Evolutionary conservation across 2,329 filamentous ascomycete species (phyloP).

Genomic region (Alternaria gaisen): DNA sequence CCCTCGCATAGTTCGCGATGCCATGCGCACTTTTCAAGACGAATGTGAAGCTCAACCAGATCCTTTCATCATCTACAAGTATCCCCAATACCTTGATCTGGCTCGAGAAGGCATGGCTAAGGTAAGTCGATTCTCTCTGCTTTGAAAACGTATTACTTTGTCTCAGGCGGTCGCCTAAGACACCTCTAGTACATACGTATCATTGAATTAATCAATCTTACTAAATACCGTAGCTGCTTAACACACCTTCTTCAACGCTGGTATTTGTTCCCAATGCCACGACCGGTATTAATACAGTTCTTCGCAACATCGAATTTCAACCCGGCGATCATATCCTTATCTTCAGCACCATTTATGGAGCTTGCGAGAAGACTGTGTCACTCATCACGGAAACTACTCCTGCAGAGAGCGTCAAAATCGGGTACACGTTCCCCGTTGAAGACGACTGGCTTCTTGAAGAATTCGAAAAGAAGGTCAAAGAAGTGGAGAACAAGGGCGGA

Average conservation of each 20-base stretch:
- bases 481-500: slow-evolving; percentile 64
- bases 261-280: slow-evolving; percentile 88
- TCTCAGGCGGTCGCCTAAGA: background rate
- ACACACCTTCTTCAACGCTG: slow-evolving; percentile 70
- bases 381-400: slow-evolving; percentile 75
- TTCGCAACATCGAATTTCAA: slow-evolving; percentile 76
- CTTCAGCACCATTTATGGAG: slow-evolving; percentile 81
- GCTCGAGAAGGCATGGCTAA: slow-evolving; percentile 67
- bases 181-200: background rate
- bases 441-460: slow-evolving; percentile 70
- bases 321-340: slow-evolving; percentile 78
- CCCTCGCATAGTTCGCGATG: slow-evolving; percentile 68
- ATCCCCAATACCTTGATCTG: slow-evolving; percentile 69
- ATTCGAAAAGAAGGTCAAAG: slow-evolving; percentile 68
- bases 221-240: slow-evolving; percentile 60
- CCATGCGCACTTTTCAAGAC: slow-evolving; percentile 71
- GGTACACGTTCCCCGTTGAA: slow-evolving; percentile 72
- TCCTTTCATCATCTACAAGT: slow-evolving; percentile 75
- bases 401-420: slow-evolving; percentile 62
- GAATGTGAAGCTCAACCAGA: slow-evolving; percentile 75
- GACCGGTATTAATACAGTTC: slow-evolving; percentile 76
- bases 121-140: slow-evolving; percentile 5
- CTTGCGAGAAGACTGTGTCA: slow-evolving; percentile 76
- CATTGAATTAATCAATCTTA: background rate
- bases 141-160: background rate